Conservation (phyloP, 768 basidiomycete genomes). For the Boletus rufocinnamomeus region DNA sequence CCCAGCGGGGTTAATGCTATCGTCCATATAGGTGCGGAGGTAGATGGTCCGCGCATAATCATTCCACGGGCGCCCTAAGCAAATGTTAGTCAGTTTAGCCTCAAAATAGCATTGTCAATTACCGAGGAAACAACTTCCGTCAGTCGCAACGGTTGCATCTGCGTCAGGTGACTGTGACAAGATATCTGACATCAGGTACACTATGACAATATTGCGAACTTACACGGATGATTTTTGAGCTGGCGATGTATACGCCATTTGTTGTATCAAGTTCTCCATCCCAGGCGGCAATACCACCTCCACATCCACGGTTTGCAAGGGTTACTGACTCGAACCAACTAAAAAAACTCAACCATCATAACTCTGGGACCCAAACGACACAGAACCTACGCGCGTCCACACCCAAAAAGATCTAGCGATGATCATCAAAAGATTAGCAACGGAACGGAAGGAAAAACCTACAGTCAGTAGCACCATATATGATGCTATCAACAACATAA, state of each 20-base stretch:
- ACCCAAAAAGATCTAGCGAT: conserved; percentile 18
- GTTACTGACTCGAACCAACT: conserved; percentile 64
- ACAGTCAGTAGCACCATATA: conserved; percentile 70
- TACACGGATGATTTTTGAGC: conserved; percentile 59
- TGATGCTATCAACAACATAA: conserved; percentile 60
- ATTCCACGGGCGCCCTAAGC: conserved; percentile 58
- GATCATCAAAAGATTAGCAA: background rate
- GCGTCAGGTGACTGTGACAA: conserved; percentile 56
- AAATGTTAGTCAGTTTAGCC: background rate
- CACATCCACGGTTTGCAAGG: conserved; percentile 63
- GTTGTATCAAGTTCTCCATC: conserved; percentile 46
- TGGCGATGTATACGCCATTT: conserved; percentile 55
- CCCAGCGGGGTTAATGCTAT: conserved; percentile 51
- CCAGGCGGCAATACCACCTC: conserved; percentile 69
- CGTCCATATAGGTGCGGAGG: conserved; percentile 58
- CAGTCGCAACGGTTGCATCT: conserved; percentile 48
- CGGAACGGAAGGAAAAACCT: conserved; percentile 19
- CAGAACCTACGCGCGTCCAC: conserved; percentile 8
- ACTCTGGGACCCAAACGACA: background rate
- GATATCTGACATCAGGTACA: background rate
- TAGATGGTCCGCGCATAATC: conserved; percentile 55
- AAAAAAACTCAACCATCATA: background rate
- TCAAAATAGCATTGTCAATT: background rate
- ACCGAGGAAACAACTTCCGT: conserved; percentile 54
- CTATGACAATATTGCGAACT: conserved; percentile 17